phyloP scores from a whole-genome alignment of 2,329 filamentous ascomycete species.

The Penicillium sp. region DNA sequence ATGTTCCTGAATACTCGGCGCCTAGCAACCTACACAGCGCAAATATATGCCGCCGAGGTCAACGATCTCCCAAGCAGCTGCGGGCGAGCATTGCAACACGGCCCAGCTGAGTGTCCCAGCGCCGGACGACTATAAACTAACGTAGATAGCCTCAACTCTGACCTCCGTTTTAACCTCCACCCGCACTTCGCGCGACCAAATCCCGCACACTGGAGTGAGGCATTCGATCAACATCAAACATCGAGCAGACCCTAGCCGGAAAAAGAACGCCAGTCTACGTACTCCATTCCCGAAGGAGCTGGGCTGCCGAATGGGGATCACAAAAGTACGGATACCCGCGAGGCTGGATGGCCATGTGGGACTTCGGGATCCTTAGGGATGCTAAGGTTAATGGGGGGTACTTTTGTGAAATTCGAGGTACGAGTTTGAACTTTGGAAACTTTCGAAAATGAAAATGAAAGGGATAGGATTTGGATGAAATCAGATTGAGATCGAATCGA shows the following conservation, averaged over 20 bases:
- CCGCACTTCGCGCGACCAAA: neutral
- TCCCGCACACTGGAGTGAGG: neutral
- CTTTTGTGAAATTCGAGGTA: neutral
- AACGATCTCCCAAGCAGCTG: too few species aligned
- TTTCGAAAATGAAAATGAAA: too few species aligned
- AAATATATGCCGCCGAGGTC: too few species aligned
- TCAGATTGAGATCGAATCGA: neutral
- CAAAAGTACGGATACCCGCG: constrained; percentile 1
- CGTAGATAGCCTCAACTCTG: neutral
- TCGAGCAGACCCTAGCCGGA: too few species aligned
- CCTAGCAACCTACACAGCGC: too few species aligned
- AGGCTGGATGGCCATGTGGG: constrained; percentile 1
- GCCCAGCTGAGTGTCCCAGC: too few species aligned
- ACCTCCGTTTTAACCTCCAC: neutral
- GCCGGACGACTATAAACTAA: too few species aligned
- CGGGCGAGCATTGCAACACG: too few species aligned
- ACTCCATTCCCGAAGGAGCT: neutral
- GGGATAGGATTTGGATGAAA: neutral
- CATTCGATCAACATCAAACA: too few species aligned
- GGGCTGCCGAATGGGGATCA: neutral
- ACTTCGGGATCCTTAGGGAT: constrained; percentile 1
- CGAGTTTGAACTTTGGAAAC: too few species aligned
- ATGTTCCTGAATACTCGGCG: too few species aligned
- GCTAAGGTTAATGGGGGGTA: neutral
- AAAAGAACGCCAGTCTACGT: too few species aligned